phyloP scores from a whole-genome alignment of 139 green algal genomes.

The Volvox reticuliferus region DNA sequence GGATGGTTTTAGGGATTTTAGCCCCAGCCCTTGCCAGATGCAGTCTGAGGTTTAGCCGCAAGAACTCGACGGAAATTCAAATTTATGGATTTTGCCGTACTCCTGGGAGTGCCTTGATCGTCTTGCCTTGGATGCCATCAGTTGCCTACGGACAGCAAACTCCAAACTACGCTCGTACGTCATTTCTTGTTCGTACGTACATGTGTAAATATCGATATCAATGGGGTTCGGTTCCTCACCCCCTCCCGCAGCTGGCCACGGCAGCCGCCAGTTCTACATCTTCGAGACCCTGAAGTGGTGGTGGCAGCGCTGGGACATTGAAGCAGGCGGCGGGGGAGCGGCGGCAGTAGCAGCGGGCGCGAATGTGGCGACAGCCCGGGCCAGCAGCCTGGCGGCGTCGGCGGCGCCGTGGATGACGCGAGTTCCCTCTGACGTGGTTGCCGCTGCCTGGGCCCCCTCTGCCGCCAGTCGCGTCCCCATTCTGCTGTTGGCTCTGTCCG shows the following conservation, averaged over 20 bases:
- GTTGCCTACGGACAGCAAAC: background rate
- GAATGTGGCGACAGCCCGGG: background rate
- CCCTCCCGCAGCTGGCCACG: constrained; percentile 15
- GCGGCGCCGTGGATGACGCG: background rate
- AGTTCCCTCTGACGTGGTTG: constrained; percentile 4
- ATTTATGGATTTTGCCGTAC: too few species aligned
- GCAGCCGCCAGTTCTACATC: constrained; percentile 46
- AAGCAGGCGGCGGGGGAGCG: background rate
- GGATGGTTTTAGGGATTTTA: too few species aligned
- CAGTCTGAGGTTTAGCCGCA: too few species aligned
- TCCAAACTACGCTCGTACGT: background rate
- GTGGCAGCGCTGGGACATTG: constrained; percentile 39
- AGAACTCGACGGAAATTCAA: too few species aligned
- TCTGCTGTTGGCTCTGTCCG: constrained; percentile 49
- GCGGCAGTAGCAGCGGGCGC: background rate
- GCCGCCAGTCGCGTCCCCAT: constrained; percentile 20
- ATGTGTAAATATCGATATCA: too few species aligned
- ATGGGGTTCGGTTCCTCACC: too few species aligned
- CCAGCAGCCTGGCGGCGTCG: background rate
- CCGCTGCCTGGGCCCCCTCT: background rate
- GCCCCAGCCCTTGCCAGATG: too few species aligned
- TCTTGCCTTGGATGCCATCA: background rate
- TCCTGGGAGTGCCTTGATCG: too few species aligned
- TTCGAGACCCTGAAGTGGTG: constrained; percentile 39
- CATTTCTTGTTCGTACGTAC: too few species aligned